phyloP scores from a whole-genome alignment of 2,329 filamentous ascomycete genomes.

The Plectosphaerella sp. region DNA sequence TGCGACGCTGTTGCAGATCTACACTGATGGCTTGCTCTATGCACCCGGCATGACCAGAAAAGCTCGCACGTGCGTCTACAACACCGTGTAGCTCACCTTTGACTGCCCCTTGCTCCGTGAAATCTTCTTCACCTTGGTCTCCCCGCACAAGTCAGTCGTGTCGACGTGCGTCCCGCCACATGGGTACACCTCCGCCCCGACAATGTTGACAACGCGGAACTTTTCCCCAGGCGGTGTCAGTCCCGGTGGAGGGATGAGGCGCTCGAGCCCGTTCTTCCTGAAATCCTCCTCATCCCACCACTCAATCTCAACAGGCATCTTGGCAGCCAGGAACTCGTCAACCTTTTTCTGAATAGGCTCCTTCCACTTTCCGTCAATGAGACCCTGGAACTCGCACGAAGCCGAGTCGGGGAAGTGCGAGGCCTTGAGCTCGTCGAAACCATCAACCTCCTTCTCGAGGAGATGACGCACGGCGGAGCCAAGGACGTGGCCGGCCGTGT shows the following conservation, averaged over 20 bases:
- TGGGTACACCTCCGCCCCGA: constrained; percentile 65
- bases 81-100: constrained; percentile 44
- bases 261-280: constrained; percentile 43
- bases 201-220: constrained; percentile 65
- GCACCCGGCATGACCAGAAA: no score
- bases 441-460: constrained; percentile 42
- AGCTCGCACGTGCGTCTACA: not conserved
- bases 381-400: constrained; percentile 62
- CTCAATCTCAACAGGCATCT: constrained; percentile 57
- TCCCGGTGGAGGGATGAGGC: constrained; percentile 48
- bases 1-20: no score
- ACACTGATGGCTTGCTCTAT: no score
- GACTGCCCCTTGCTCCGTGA: constrained; percentile 59
- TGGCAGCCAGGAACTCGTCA: constrained; percentile 51
- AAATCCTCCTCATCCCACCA: constrained; percentile 67
- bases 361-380: constrained; percentile 61
- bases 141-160: constrained; percentile 52
- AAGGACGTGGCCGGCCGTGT: constrained; percentile 71
- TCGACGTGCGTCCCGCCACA: constrained; percentile 73
- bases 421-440: constrained; percentile 65
- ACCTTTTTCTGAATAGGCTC: constrained; percentile 56
- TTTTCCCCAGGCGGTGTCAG: constrained; percentile 44
- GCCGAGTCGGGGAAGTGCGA: constrained; percentile 67
- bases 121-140: constrained; percentile 63
- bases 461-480: constrained; percentile 62